These are phyloP conservation scores for Cicer cuneatum DNA, from an alignment of 306 rosid species.

Conservation along the genomic window DNA sequence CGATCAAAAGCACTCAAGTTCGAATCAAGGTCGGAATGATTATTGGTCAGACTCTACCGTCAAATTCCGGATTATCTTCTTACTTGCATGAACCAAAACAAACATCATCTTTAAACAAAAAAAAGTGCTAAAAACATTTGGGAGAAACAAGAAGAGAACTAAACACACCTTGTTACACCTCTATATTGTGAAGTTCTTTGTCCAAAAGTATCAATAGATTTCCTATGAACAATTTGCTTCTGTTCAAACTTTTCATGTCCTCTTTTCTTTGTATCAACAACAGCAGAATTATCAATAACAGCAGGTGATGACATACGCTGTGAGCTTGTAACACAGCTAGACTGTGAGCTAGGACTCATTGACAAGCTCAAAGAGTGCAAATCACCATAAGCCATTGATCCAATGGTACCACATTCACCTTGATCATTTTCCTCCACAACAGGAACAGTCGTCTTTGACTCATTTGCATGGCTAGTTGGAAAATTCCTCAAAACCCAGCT, in stretches of 20 bases:
- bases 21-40: too few species aligned
- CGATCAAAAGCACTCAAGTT: background rate
- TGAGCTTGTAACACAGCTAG: slow-evolving; percentile 76
- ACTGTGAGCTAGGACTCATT: slow-evolving; percentile 86
- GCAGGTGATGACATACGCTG: slow-evolving; percentile 56
- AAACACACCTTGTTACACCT: slow-evolving; percentile 86
- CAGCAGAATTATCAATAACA: slow-evolving; percentile 50
- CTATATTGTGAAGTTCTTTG: slow-evolving; percentile 92
- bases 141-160: background rate
- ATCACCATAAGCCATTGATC: slow-evolving; percentile 66
- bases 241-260: slow-evolving; percentile 66
- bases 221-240: slow-evolving; percentile 80
- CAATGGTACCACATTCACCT: slow-evolving; percentile 61
- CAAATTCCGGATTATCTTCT: too few species aligned
- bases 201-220: slow-evolving; percentile 89
- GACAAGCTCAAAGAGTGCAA: slow-evolving; percentile 76
- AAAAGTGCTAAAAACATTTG: background rate
- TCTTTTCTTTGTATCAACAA: slow-evolving; percentile 78
- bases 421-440: slow-evolving; percentile 59
- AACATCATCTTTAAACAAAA: background rate
- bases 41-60: too few species aligned
- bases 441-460: slow-evolving; percentile 59
- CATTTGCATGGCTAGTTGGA: slow-evolving; percentile 41
- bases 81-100: too few species aligned
- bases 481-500: slow-evolving; percentile 62